phyloP scores from a whole-genome alignment of 2,329 filamentous ascomycete species.

The Claviceps digitariae region DNA sequence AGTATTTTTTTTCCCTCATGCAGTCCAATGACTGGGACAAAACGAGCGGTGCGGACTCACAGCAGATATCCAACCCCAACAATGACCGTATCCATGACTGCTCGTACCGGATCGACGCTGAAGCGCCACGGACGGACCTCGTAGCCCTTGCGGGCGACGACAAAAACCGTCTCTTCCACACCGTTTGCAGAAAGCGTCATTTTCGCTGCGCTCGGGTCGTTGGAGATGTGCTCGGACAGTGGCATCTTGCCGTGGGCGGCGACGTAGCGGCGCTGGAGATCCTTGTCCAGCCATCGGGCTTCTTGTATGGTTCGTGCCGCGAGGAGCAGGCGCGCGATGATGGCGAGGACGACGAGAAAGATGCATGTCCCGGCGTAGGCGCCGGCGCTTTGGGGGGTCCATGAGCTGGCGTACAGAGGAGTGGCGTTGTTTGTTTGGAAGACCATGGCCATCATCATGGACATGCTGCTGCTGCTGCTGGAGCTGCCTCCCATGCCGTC shows the following conservation, averaged over 20 bases:
- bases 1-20: not conserved
- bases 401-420: constrained; percentile 46
- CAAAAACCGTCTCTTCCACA: constrained; percentile 64
- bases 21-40: not conserved
- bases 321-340: constrained; percentile 55
- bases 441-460: constrained; percentile 30
- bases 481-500: constrained; percentile 5
- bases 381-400: constrained; percentile 59
- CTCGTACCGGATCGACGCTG: constrained; percentile 63
- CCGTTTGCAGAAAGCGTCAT: constrained; percentile 62
- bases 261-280: constrained; percentile 64
- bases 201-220: constrained; percentile 48
- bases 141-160: constrained; percentile 46
- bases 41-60: constrained; percentile 39
- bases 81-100: constrained; percentile 55
- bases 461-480: constrained; percentile 4
- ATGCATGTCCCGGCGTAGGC: constrained; percentile 82
- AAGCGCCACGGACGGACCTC: constrained; percentile 62
- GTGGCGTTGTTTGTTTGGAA: constrained; percentile 47
- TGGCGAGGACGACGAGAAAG: constrained; percentile 68
- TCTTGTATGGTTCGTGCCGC: constrained; percentile 55
- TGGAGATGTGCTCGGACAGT: constrained; percentile 43
- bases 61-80: constrained; percentile 73
- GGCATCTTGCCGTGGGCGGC: constrained; percentile 52
- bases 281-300: constrained; percentile 53